Evolutionary conservation across 306 rosid genomes (phyloP), one percentile per base, ranked within the genome.

Genomic region (Rosa rugosa): DNA sequence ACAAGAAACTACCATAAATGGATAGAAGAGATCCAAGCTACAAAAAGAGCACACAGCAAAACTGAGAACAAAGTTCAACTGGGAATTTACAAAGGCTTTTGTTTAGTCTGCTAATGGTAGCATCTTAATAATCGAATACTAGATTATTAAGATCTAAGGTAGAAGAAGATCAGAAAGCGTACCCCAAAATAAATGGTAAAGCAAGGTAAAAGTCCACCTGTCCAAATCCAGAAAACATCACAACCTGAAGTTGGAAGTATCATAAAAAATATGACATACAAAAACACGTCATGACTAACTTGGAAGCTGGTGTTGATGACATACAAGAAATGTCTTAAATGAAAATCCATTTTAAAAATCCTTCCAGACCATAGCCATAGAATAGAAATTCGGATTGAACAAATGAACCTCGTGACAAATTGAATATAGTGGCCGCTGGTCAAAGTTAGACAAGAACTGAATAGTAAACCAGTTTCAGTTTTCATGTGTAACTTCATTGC

Each of bases 191-290:
- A 90, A 74, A 90, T 65, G 63, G 92, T 89, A 75, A 75, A 94
- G 87, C 76, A 85, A 77, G 78, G 94, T 86, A 86, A 83, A 90
- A 57, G 97, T 91, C 96, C 96, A 90, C 83, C 97, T 91, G 94
- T 80, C 71, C 81, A 86, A 82, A 81, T 63, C 54, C 80, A 87
- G 62, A 80, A 83, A 63, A 81, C 71, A 72, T 56, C 63, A 81
- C 49, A 34, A 23, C 42, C 69, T 59, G 41, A 44, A 75, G 44
- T 59, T 23, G 6, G 34, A 59, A 75, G 78, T 38, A 59, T 23
- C 18, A 56, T 57, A n/a, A 59, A 59, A 23, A 12, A 8, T 8
- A 53, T 56, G 9, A 41, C 16, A 20, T 6, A n/a, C 5, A 10
- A 41, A 41, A 8, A 17, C 2, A 66, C 11, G 16, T 27, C 56